Percentiles rank a stretch among this genome's conserved stretches.
Evolutionary conservation across 2,329 filamentous ascomycete species (phyloP).

Genomic region (Penicillium sp.): DNA sequence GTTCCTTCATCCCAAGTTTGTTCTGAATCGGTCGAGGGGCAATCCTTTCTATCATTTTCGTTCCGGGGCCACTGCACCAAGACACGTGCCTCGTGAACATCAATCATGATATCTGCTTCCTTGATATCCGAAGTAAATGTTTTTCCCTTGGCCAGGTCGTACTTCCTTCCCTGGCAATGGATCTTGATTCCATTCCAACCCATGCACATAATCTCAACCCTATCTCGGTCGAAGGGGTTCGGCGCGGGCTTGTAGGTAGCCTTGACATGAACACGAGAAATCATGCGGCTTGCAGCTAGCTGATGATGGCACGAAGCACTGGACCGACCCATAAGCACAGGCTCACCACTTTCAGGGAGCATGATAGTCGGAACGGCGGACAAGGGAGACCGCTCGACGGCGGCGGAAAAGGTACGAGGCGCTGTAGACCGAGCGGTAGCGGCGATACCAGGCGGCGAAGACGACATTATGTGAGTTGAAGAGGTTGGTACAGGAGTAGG

Average conservation of each 20-base stretch:
- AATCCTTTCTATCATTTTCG: slow-evolving; percentile 56
- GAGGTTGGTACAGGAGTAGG: slow-evolving; percentile 94
- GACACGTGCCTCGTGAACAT: slow-evolving; percentile 91
- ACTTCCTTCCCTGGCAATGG: slow-evolving; percentile 86
- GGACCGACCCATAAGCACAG: slow-evolving; percentile 86
- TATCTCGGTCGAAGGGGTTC: slow-evolving; percentile 71
- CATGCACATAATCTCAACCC: slow-evolving; percentile 85
- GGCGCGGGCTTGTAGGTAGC: slow-evolving; percentile 78
- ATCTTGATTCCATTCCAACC: slow-evolving; percentile 96
- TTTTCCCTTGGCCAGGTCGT: slow-evolving; percentile 85
- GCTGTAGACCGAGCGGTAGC: slow-evolving; percentile 58
- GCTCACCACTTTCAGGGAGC: slow-evolving; percentile 80
- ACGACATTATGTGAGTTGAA: slow-evolving; percentile 87
- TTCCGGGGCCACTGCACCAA: slow-evolving; percentile 82
- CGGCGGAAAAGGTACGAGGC: slow-evolving; percentile 64
- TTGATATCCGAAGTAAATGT: slow-evolving; percentile 89
- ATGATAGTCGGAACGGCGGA: slow-evolving; percentile 81
- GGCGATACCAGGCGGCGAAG: slow-evolving; percentile 71
- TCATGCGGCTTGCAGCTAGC: slow-evolving; percentile 86
- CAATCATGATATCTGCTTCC: slow-evolving; percentile 87
- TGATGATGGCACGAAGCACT: slow-evolving; percentile 96
- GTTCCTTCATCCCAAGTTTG: slow-evolving; percentile 71
- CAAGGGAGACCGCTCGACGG: slow-evolving; percentile 80
- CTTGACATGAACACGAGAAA: slow-evolving; percentile 92
- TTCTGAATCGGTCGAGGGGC: slow-evolving; percentile 64